Percentiles rank a stretch among this genome's conserved stretches.
phyloP scores from a whole-genome alignment of 1,139 yeast species.

The Magnusiomyces tetraspermus region DNA sequence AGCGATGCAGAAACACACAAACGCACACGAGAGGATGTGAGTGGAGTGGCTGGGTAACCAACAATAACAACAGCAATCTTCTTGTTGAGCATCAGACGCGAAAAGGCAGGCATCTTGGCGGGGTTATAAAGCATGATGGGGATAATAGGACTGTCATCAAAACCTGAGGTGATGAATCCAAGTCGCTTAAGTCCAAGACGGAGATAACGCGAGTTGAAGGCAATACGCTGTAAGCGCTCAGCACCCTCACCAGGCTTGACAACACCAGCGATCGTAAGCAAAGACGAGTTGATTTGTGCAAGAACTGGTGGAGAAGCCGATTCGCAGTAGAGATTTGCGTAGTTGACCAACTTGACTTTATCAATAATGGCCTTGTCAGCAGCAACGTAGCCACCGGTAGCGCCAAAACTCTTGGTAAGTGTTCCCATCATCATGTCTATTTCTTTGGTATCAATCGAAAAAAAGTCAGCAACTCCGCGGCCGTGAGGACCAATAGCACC shows the following conservation, averaged over 20 bases:
- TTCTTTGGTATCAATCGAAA: conserved; percentile 61
- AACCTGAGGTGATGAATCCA: conserved; percentile 91
- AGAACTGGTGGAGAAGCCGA: conserved; percentile 84
- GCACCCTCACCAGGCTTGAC: conserved; percentile 87
- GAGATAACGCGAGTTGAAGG: conserved; percentile 88
- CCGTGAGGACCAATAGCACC: conserved; percentile 96
- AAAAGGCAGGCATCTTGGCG: conserved; percentile 86
- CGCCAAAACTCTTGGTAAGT: conserved; percentile 93
- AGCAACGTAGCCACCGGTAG: conserved; percentile 95
- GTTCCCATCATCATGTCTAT: conserved; percentile 96
- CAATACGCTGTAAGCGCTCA: conserved; percentile 84
- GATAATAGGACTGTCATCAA: conserved; percentile 93
- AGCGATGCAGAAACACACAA: conserved; percentile 87
- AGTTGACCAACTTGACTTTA: conserved; percentile 59
- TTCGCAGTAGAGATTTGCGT: conserved; percentile 73
- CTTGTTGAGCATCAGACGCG: conserved; percentile 67
- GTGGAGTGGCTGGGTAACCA: conserved; percentile 96
- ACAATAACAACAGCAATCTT: conserved; percentile 92
- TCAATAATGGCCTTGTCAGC: conserved; percentile 62
- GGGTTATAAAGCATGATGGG: conserved; percentile 85
- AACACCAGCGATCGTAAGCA: conserved; percentile 70
- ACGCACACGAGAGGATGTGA: conserved; percentile 82
- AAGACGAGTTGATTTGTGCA: conserved; percentile 75
- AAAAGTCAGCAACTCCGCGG: conserved; percentile 91
- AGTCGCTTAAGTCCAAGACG: conserved; percentile 82